Conservation (phyloP, 495 filamentous ascomycete genomes). For the Aspergillus nanangensis region DNA sequence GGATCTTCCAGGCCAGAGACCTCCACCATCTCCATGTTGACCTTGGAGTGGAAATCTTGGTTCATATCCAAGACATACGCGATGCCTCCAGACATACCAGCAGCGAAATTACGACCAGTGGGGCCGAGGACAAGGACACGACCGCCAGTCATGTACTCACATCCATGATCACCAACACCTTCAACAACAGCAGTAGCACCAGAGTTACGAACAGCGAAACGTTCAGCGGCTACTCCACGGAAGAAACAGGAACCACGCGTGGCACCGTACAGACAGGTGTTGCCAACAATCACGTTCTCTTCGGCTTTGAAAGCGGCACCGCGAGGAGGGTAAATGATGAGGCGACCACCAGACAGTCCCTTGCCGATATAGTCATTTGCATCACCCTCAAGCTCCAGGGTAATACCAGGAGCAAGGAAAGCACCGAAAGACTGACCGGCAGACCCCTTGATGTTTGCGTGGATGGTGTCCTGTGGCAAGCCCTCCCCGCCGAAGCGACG, state of each 20-base stretch:
- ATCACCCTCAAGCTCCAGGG: slow-evolving; percentile 95
- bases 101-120: slow-evolving; percentile 98
- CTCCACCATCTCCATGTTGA: slow-evolving; percentile 99
- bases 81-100: slow-evolving; percentile 99
- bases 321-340: slow-evolving; percentile 95
- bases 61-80: slow-evolving; percentile 94
- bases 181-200: slow-evolving; percentile 96
- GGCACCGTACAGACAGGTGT: slow-evolving; percentile 96
- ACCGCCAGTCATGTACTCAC: slow-evolving; percentile 99
- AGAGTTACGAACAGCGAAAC: slow-evolving; percentile 97
- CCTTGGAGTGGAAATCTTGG: slow-evolving; percentile 87
- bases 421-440: slow-evolving; percentile 98
- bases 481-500: slow-evolving; percentile 88
- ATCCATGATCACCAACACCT: slow-evolving; percentile 95
- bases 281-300: slow-evolving; percentile 95
- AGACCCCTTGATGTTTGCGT: slow-evolving; percentile 97
- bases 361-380: slow-evolving; percentile 99
- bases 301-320: slow-evolving; percentile 94
- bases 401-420: slow-evolving; percentile 91
- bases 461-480: slow-evolving; percentile 90
- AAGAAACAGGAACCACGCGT: slow-evolving; percentile 95
- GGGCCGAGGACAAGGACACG: slow-evolving; percentile 85
- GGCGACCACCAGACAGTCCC: slow-evolving; percentile 89
- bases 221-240: slow-evolving; percentile 95
- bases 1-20: slow-evolving; percentile 84